Evolutionary conservation across 768 basidiomycete genomes (phyloP), one percentile per base, ranked within the genome.

Genomic region (Phylloporus arenicola): DNA sequence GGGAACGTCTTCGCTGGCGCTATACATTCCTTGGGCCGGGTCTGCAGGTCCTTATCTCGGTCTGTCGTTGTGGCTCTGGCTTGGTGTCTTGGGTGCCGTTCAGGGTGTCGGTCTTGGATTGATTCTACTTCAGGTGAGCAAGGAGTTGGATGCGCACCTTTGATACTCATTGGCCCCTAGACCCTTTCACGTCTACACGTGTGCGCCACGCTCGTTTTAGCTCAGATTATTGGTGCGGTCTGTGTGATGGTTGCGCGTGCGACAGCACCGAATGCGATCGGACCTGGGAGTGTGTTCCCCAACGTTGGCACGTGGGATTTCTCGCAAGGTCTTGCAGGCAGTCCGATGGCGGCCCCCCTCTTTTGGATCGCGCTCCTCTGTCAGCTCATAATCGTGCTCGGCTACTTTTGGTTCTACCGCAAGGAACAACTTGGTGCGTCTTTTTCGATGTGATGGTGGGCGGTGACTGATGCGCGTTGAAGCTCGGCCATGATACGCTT

Each of bases 351-450:
- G 17, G 75, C 79, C 14, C 84, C 89, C 48, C 77, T 88, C 40
- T 95, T 95, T 76, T 95, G 92, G 92, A 69, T 93, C 45, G 90
- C 89, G 41, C 72, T 89, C 48, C 59, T 82, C 7, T 88, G 82
- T 64, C 89, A 92, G 64, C 62, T 95, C 47, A 68, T 92, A 57
- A 92, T 95, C 62, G 90, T 94, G 51, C 69, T 84, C 53, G 92
- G 92, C 19, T 95, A 95, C 73, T 92, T 93, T 75, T 89, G 89
- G 89, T 94, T 95, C 81, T 95, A 94, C 71, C 83, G 92, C 68
- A 92, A 91, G 72, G 92, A 95, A 70, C 92, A 95, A 67, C 80
- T 95, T 53, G 69, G 87, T 88, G 64, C 46, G 86, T 75, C 10
- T 10, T 3, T 25, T 10, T 27, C 14, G 16, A 27, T 16, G 25